Conservation (phyloP, 768 basidiomycete species). For the Amanita molliuscula region DNA sequence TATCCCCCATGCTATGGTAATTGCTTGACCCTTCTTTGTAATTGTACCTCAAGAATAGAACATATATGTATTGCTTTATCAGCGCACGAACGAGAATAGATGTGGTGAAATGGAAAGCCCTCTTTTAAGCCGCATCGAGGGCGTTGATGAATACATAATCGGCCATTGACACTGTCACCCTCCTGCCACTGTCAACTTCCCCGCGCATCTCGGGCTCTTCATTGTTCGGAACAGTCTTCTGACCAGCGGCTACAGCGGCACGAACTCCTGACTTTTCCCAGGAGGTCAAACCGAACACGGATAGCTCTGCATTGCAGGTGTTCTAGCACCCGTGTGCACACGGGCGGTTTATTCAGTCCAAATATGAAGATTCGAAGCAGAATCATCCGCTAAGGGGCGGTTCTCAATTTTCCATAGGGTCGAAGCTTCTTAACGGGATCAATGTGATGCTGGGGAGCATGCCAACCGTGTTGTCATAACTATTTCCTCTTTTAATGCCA, state of each 20-base stretch:
- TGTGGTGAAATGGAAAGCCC: background rate
- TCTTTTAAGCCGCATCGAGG: background rate
- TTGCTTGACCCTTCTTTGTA: background rate
- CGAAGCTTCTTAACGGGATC: conserved; percentile 2
- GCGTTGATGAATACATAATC: background rate
- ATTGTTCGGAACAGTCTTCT: conserved; percentile 7
- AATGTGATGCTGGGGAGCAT: background rate
- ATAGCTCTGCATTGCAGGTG: background rate
- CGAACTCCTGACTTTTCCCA: conserved; percentile 5
- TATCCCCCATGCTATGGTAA: conserved; percentile 1
- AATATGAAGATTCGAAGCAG: conserved; percentile 3
- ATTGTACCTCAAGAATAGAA: background rate
- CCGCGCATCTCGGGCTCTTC: conserved; percentile 8
- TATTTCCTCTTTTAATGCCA: conserved; percentile 1
- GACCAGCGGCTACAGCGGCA: conserved; percentile 7
- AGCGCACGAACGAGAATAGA: background rate
- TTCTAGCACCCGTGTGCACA: background rate
- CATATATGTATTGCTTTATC: background rate
- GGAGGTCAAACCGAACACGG: conserved; percentile 1
- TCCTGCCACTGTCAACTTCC: background rate
- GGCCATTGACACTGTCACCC: background rate
- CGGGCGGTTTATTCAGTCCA: background rate
- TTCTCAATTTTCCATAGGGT: conserved; percentile 4
- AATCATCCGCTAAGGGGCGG: background rate
- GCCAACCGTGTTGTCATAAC: conserved; percentile 5